A percentile compares a stretch with the other conserved stretches of the same genome.
Evolutionary conservation across 441 rosid species (phyloP).

Genomic region (Adansonia grandidieri): DNA sequence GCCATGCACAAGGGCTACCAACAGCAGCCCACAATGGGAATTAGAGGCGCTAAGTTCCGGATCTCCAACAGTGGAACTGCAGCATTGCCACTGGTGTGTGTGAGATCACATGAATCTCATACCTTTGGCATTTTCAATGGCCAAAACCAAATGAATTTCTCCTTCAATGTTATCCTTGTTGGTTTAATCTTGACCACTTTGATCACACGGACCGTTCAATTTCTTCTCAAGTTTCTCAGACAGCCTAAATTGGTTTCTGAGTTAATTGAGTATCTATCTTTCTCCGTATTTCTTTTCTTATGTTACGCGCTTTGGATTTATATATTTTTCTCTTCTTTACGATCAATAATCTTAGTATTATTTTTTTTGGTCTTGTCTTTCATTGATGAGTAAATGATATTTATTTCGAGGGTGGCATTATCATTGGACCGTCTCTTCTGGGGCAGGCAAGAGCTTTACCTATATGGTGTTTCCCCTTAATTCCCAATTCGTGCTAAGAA

Average conservation of each 20-base stretch:
- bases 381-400: neutral
- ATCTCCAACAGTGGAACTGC: constrained; percentile 8
- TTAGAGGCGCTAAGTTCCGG: neutral
- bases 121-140: constrained; percentile 50
- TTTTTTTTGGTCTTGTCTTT: neutral
- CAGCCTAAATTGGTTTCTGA: constrained; percentile 74
- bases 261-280: constrained; percentile 52
- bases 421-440: constrained; percentile 72
- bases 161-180: constrained; percentile 46
- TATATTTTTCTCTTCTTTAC: neutral
- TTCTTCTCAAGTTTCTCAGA: constrained; percentile 66
- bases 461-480: constrained; percentile 40
- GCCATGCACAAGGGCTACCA: constrained; percentile 22
- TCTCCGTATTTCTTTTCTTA: neutral
- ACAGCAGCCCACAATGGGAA: neutral
- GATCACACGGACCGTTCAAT: constrained; percentile 39
- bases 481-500: constrained; percentile 43
- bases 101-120: constrained; percentile 26
- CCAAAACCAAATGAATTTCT: constrained; percentile 44
- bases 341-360: neutral
- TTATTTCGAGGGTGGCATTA: constrained; percentile 63
- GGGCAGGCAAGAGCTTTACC: constrained; percentile 43
- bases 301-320: neutral
- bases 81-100: constrained; percentile 39
- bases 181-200: constrained; percentile 45